Evolutionary conservation across 192 early-diverging fungal genomes (phyloP), one percentile per base, ranked within the genome.

Genomic region (Coemansia sp.): DNA sequence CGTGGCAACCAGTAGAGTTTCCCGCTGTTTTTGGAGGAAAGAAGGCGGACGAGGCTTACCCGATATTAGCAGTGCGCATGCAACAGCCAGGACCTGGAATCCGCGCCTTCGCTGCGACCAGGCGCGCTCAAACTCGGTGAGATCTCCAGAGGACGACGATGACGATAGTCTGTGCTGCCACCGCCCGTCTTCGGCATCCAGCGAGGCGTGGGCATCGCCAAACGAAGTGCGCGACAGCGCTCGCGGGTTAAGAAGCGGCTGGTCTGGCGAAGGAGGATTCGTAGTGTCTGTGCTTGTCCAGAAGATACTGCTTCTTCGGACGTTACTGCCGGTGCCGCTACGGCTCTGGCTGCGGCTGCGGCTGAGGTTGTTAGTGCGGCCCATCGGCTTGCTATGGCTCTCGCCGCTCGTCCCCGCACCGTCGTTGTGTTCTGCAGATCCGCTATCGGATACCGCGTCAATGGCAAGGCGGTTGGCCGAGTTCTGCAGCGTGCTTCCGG

Each of bases 1-100:
- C 16, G 19, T 54, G 26, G 8, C 26, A 26, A 16, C 54, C 26
- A 37, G 11, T 51, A 41, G 54, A 48, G 61, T 60, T 21, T 41
- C 59, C 54, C 43, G 43, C 18, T 26, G 26, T 26, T 26, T 54
- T 45, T 18, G 51, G 19, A 54, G 8, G 47, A 8, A 11, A 7
- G 18, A 49, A n/a, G 16, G 19, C 36, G 46, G 16, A 19, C 18
- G 2, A 57, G 11, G 72, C 78, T 51, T 87, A 87, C 88, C 80
- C 66, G 87, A 83, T 63, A 90, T 81, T 37, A 86, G 85, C 47
- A 90, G 74, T 26, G 82, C 85, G 63, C 87, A 90, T 1, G 74
- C 54, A 18, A 88, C 81, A 19, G 88, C 88, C 67, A 88, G 54
- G 3, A 83, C 21, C 74, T 88, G 85, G 64, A 84, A 87, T 22